phyloP scores from a whole-genome alignment of 2,329 filamentous ascomycete species.

The Cladosporium sp. region DNA sequence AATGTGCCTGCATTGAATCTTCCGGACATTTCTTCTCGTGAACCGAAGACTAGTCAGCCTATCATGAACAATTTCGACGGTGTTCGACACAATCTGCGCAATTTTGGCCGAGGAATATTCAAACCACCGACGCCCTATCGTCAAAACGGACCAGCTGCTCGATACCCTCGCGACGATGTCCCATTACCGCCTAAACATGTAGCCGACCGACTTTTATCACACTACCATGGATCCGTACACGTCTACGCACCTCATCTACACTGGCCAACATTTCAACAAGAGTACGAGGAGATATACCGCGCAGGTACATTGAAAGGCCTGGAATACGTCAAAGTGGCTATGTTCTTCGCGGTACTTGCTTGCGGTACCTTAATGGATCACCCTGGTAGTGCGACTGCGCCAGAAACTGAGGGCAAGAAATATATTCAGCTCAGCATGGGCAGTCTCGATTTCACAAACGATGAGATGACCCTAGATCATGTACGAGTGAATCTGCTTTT shows the following conservation, averaged over 20 bases:
- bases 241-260: slow-evolving; percentile 80
- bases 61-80: slow-evolving; percentile 65
- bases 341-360: slow-evolving; percentile 80
- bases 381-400: slow-evolving; percentile 50
- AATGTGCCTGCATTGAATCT: slow-evolving; percentile 29
- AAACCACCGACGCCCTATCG: slow-evolving; percentile 70
- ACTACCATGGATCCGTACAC: slow-evolving; percentile 75
- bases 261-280: slow-evolving; percentile 75
- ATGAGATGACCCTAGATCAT: slow-evolving; percentile 71
- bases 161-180: slow-evolving; percentile 41
- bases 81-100: slow-evolving; percentile 68
- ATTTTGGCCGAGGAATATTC: slow-evolving; percentile 73
- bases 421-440: slow-evolving; percentile 68
- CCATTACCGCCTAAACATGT: slow-evolving; percentile 64
- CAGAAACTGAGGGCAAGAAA: slow-evolving; percentile 54
- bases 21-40: slow-evolving; percentile 40
- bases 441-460: slow-evolving; percentile 75
- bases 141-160: slow-evolving; percentile 45
- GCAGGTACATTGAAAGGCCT: slow-evolving; percentile 57
- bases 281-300: slow-evolving; percentile 74
- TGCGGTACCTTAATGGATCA: slow-evolving; percentile 72
- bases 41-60: slow-evolving; percentile 58
- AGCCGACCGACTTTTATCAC: slow-evolving; percentile 67
- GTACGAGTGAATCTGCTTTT: slow-evolving; percentile 68
- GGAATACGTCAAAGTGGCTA: slow-evolving; percentile 67